phyloP scores from a whole-genome alignment of 306 rosid genomes.

The Biancaea sappan region DNA sequence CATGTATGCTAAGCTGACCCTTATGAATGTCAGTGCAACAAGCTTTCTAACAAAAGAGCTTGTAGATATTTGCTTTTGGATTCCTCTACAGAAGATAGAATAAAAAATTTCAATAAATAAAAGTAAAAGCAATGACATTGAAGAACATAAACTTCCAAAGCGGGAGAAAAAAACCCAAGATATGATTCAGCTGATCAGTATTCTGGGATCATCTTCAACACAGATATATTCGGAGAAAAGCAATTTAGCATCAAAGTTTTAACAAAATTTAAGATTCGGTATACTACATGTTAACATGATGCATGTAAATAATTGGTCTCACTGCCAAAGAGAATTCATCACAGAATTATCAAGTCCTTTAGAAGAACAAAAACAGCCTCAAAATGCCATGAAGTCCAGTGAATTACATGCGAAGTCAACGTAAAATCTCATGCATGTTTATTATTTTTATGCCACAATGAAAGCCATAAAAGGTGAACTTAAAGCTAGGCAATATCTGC shows the following conservation, averaged over 20 bases:
- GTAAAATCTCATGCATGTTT: not conserved
- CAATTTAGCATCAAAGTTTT: not conserved
- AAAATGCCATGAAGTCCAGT: not conserved
- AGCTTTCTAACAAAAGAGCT: slow-evolving; percentile 72
- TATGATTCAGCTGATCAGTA: slow-evolving; percentile 8
- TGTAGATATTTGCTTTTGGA: slow-evolving; percentile 79
- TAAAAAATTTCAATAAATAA: slow-evolving; percentile 19
- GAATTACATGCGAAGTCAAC: not conserved
- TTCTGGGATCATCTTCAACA: slow-evolving; percentile 9
- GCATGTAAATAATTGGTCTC: not conserved
- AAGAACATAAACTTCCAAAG: slow-evolving; percentile 15
- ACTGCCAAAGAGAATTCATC: not conserved
- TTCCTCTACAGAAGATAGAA: slow-evolving; percentile 60
- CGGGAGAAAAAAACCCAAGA: slow-evolving; percentile 19
- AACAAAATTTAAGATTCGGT: not conserved
- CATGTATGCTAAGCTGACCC: slow-evolving; percentile 84
- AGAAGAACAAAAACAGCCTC: not conserved
- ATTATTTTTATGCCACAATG: not conserved
- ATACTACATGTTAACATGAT: not conserved
- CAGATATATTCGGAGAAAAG: slow-evolving; percentile 15
- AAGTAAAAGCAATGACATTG: not conserved
- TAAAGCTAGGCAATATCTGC: not conserved
- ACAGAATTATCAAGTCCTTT: not conserved
- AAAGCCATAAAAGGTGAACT: not conserved
- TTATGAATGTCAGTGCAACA: slow-evolving; percentile 72